phyloP scores from a whole-genome alignment of 345 rosid species.

The Litchi chinensis region DNA sequence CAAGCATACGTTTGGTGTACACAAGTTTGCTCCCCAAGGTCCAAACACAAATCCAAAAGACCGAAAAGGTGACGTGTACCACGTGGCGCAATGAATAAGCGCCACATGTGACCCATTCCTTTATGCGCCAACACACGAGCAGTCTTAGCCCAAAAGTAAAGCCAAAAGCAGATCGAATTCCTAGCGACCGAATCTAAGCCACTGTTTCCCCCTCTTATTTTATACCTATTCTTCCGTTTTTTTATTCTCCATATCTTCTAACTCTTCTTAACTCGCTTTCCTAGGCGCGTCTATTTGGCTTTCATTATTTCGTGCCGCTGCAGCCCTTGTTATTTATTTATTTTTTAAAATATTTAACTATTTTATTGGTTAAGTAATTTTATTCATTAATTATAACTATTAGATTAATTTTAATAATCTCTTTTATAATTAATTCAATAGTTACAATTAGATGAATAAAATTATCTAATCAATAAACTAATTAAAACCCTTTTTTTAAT shows the following conservation, averaged over 20 bases:
- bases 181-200: slow-evolving; percentile 24
- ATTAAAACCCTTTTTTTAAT: too few species aligned
- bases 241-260: background rate
- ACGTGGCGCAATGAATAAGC: background rate
- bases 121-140: slow-evolving; percentile 27
- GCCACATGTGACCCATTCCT: slow-evolving; percentile 3
- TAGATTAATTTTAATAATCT: too few species aligned
- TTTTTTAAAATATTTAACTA: too few species aligned
- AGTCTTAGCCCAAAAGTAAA: slow-evolving; percentile 22
- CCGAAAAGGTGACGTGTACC: background rate
- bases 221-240: background rate
- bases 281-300: background rate
- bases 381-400: too few species aligned
- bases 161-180: slow-evolving; percentile 28
- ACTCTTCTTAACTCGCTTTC: background rate
- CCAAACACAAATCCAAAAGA: slow-evolving; percentile 10
- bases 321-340: too few species aligned
- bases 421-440: too few species aligned
- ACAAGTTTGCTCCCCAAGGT: slow-evolving; percentile 26
- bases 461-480: too few species aligned
- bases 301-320: background rate
- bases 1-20: slow-evolving; percentile 1
- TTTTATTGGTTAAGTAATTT: too few species aligned
- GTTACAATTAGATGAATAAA: too few species aligned
- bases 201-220: background rate